Conservation (phyloP, 352 stramenopile species). For the Achlya hypogyna region DNA sequence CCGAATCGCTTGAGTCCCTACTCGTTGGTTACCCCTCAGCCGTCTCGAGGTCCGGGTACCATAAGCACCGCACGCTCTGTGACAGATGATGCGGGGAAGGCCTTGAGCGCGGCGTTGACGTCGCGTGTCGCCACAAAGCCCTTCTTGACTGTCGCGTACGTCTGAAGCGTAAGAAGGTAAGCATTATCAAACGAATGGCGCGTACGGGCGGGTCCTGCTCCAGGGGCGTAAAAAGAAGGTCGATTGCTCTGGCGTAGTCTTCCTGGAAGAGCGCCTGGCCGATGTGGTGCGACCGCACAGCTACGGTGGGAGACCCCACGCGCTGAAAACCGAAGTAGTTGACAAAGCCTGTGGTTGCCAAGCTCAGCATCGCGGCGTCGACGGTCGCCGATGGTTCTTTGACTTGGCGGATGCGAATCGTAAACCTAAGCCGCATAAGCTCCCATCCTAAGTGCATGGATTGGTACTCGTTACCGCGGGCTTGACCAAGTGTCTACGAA, state of each 20-base stretch:
- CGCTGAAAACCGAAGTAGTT: constrained; percentile 83
- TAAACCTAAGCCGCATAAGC: constrained; percentile 30
- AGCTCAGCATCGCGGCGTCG: constrained; percentile 24
- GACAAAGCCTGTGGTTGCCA: constrained; percentile 40
- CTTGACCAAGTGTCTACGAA: constrained; percentile 34
- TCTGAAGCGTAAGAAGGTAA: too few relatives aligned
- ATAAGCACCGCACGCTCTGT: constrained; percentile 54
- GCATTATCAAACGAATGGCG: neutral
- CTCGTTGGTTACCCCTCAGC: neutral
- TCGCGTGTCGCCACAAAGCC: constrained; percentile 36
- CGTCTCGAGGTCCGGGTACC: constrained; percentile 6
- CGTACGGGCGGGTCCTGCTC: neutral
- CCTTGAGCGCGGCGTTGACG: constrained; percentile 46
- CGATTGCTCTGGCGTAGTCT: constrained; percentile 46
- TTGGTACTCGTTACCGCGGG: constrained; percentile 42
- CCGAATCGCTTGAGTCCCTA: constrained; percentile 53
- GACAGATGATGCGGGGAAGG: constrained; percentile 34
- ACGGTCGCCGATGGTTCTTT: constrained; percentile 14
- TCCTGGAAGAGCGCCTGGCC: constrained; percentile 51
- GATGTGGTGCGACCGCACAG: constrained; percentile 53
- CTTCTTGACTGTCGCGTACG: constrained; percentile 33
- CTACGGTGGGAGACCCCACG: constrained; percentile 38
- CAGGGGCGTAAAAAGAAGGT: constrained; percentile 34
- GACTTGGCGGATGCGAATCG: constrained; percentile 39
- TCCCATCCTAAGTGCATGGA: neutral